These are phyloP conservation scores for Chloromonas sp. DNA, from an alignment of 163 green algal species.

Conservation along the genomic window DNA sequence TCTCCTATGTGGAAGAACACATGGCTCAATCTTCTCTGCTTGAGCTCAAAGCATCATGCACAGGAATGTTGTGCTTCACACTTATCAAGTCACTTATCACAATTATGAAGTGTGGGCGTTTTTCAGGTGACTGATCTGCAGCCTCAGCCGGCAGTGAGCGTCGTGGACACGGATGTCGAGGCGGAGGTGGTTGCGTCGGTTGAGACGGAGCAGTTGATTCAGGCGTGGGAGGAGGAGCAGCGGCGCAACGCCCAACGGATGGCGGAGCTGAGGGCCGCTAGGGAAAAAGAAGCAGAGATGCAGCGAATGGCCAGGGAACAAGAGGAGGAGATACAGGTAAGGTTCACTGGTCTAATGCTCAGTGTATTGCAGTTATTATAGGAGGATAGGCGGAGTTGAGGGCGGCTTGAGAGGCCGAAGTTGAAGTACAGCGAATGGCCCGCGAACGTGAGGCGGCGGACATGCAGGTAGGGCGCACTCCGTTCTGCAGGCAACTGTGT, in stretches of 20 bases:
- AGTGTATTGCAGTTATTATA: too few species aligned
- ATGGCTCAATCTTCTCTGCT: not conserved
- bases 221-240: conserved; percentile 21
- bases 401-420: too few species aligned
- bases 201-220: conserved; percentile 37
- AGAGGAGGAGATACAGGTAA: not conserved
- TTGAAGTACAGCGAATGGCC: too few species aligned
- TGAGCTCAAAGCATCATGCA: not conserved
- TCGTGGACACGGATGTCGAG: conserved; percentile 75
- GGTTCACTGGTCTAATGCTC: too few species aligned
- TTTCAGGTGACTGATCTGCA: conserved; percentile 55
- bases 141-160: conserved; percentile 47
- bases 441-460: too few species aligned
- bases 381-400: too few species aligned
- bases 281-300: conserved; percentile 23
- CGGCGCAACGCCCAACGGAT: conserved; percentile 14
- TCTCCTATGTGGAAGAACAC: too few species aligned
- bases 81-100: not conserved
- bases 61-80: not conserved
- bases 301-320: conserved; percentile 17
- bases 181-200: conserved; percentile 62
- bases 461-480: too few species aligned
- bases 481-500: too few species aligned
- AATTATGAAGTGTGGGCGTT: not conserved
- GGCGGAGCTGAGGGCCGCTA: conserved; percentile 16